These are phyloP conservation scores for Globisporangium splendens DNA, from an alignment of 352 stramenopile genomes.

Conservation along the genomic window DNA sequence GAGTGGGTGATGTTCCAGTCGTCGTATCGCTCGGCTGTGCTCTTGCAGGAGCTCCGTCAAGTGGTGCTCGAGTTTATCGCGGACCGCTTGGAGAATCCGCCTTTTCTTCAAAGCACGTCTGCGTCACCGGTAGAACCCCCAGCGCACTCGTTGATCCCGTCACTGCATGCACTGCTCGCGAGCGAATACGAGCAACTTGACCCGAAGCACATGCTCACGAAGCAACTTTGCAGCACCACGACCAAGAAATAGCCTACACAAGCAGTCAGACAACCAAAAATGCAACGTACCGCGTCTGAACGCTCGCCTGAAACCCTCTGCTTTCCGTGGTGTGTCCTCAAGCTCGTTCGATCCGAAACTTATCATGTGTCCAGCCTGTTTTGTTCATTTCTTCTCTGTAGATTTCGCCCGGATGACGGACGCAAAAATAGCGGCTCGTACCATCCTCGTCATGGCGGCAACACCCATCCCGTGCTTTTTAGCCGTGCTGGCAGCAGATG, in stretches of 20 bases:
- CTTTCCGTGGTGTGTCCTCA: no score
- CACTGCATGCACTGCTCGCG: conserved; percentile 35
- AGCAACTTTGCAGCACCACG: conserved; percentile 20
- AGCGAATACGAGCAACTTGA: conserved; percentile 50
- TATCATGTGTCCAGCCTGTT: no score
- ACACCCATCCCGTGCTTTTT: conserved; percentile 6
- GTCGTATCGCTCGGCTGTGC: conserved; percentile 46
- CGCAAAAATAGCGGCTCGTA: not conserved
- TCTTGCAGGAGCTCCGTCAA: conserved; percentile 48
- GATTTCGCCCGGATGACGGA: no score
- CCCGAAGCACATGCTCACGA: conserved; percentile 39
- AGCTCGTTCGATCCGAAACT: no score
- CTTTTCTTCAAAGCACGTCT: conserved; percentile 15
- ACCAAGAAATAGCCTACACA: not conserved
- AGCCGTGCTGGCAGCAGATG: not conserved
- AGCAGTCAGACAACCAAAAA: no score
- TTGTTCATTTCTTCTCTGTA: no score
- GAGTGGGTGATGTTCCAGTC: conserved; percentile 66
- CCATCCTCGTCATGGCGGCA: not conserved
- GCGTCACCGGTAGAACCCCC: not conserved
- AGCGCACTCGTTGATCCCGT: conserved; percentile 17
- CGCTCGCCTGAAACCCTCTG: no score
- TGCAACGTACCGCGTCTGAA: no score
- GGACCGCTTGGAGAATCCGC: conserved; percentile 31
- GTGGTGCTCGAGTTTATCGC: conserved; percentile 29